A percentile compares a stretch with the other conserved stretches of the same genome.
Conservation (phyloP, 495 filamentous ascomycete species). For the Tirmania nivea region DNA sequence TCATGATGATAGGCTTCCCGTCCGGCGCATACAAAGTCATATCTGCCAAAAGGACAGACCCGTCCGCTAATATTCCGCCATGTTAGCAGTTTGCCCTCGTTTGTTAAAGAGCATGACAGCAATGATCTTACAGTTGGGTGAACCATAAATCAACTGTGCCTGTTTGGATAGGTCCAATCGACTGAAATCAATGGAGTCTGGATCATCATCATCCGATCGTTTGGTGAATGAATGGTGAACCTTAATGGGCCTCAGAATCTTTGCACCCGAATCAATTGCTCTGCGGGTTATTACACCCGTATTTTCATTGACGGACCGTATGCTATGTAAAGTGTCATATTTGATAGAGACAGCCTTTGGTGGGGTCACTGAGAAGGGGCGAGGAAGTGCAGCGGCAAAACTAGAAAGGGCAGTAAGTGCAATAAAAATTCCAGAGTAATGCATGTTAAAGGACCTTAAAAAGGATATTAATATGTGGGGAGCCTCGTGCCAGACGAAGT, state of each 20-base stretch:
- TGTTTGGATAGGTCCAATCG: conserved; percentile 15
- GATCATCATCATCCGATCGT: neutral
- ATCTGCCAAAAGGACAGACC: conserved; percentile 19
- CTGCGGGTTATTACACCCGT: neutral
- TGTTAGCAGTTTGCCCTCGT: neutral
- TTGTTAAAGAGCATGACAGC: neutral
- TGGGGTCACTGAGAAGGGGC: neutral
- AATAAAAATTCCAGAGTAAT: neutral
- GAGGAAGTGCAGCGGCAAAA: neutral
- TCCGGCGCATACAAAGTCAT: conserved; percentile 21
- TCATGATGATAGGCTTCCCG: conserved; percentile 19
- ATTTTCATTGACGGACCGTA: neutral
- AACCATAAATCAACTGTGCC: conserved; percentile 19
- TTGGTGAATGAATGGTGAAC: neutral
- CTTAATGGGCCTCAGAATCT: neutral
- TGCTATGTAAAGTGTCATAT: neutral
- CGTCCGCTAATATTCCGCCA: conserved; percentile 5
- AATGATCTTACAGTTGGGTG: conserved; percentile 1
- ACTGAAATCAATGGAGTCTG: conserved; percentile 14
- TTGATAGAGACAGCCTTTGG: neutral
- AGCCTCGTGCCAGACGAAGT: no score
- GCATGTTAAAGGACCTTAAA: neutral
- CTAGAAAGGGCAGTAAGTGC: neutral
- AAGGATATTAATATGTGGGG: no score
- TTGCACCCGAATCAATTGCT: neutral